Evolutionary conservation across 495 filamentous ascomycete genomes (phyloP).

Genomic region (Neurospora sp.): DNA sequence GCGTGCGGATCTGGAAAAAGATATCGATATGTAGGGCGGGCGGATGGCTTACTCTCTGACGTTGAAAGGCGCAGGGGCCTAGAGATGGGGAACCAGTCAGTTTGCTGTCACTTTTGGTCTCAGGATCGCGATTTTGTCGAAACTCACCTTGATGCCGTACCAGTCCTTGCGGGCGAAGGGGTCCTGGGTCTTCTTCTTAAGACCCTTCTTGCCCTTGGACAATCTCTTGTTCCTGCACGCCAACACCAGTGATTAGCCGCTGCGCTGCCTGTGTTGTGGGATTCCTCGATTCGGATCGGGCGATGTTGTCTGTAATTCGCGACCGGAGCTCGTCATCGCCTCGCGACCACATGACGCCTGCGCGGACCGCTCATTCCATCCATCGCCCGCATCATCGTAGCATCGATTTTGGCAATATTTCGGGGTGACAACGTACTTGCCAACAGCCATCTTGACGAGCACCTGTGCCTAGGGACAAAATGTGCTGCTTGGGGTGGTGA

Average conservation of each 20-base stretch:
- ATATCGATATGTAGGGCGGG: constrained; percentile 6
- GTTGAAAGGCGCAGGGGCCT: constrained; percentile 94
- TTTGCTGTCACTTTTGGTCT: neutral
- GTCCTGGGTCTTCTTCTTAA: constrained; percentile 98
- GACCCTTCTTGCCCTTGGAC: constrained; percentile 99
- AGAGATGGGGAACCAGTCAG: constrained; percentile 13
- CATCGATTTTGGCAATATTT: constrained; percentile 8
- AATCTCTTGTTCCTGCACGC: constrained; percentile 93
- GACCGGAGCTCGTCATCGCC: constrained; percentile 1
- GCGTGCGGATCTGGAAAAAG: neutral
- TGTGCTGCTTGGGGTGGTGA: constrained; percentile 27
- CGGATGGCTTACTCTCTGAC: constrained; percentile 75
- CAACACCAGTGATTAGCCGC: constrained; percentile 35
- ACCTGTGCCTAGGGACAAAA: constrained; percentile 21
- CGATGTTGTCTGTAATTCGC: constrained; percentile 6
- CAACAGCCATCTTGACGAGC: constrained; percentile 80
- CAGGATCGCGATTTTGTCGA: neutral
- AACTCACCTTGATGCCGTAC: constrained; percentile 86
- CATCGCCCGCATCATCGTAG: neutral
- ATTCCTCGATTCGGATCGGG: neutral
- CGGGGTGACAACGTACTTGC: constrained; percentile 56
- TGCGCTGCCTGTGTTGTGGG: constrained; percentile 7
- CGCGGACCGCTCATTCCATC: neutral
- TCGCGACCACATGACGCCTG: neutral
- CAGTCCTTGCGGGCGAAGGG: constrained; percentile 98